These are phyloP conservation scores for Amaranthus cruentus DNA, from an alignment of 148 eudicot species.

Conservation along the genomic window DNA sequence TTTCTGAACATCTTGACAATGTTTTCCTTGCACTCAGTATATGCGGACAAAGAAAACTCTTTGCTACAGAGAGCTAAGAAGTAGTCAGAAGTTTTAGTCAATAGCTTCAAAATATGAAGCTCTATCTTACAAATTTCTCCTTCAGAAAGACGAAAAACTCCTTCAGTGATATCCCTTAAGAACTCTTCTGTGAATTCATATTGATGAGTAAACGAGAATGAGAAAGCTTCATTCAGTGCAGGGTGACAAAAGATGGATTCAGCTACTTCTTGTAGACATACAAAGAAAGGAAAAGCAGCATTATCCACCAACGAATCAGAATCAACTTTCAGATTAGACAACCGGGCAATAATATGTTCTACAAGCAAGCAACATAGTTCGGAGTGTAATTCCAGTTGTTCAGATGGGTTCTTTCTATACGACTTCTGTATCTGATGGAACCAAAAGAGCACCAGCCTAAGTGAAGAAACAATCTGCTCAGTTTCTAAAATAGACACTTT, in stretches of 20 bases:
- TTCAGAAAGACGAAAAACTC: conserved; percentile 31
- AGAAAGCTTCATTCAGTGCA: conserved; percentile 44
- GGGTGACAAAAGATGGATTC: conserved; percentile 68
- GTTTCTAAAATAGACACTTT: conserved; percentile 45
- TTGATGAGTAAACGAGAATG: conserved; percentile 34
- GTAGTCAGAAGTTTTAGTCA: conserved; percentile 44
- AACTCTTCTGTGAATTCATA: conserved; percentile 35
- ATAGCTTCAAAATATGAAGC: conserved; percentile 40
- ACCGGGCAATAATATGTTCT: conserved; percentile 35
- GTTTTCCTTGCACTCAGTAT: conserved; percentile 29
- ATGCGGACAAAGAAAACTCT: conserved; percentile 18
- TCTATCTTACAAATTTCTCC: conserved; percentile 45
- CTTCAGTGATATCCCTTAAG: conserved; percentile 33
- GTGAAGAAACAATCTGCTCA: conserved; percentile 45
- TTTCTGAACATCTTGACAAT: conserved; percentile 31
- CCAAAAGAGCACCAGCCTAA: conserved; percentile 73
- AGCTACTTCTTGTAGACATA: conserved; percentile 40
- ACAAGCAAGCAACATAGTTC: conserved; percentile 45
- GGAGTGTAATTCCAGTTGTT: conserved; percentile 40
- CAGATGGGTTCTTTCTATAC: conserved; percentile 38
- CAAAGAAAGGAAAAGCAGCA: conserved; percentile 18
- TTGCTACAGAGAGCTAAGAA: conserved; percentile 28
- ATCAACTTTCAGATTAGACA: conserved; percentile 30
- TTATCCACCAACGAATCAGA: conserved; percentile 21
- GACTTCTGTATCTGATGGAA: conserved; percentile 44